Conservation (phyloP, 2,329 filamentous ascomycete species). For the Capronia epimyces region DNA sequence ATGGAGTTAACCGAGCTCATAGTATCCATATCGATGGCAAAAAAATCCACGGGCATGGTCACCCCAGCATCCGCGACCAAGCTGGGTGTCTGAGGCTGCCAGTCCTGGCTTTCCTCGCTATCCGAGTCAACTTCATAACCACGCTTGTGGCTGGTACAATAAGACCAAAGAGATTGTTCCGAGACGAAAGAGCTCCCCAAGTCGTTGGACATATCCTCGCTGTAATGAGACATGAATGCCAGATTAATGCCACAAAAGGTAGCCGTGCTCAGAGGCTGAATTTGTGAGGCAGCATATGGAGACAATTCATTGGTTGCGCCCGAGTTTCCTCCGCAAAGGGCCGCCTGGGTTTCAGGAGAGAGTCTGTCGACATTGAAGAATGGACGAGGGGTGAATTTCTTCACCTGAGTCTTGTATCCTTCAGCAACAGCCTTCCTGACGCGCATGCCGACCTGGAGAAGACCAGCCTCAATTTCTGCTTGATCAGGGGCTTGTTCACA, state of each 20-base stretch:
- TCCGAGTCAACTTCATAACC: slow-evolving; percentile 37
- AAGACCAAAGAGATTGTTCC: slow-evolving; percentile 37
- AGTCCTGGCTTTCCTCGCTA: slow-evolving; percentile 34
- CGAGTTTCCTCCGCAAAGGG: slow-evolving; percentile 14
- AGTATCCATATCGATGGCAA: slow-evolving; percentile 26
- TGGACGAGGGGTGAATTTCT: slow-evolving; percentile 28
- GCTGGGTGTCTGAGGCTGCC: slow-evolving; percentile 25
- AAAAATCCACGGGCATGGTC: slow-evolving; percentile 26
- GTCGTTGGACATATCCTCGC: slow-evolving; percentile 35
- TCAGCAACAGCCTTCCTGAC: slow-evolving; percentile 88
- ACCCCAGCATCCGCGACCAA: slow-evolving; percentile 23
- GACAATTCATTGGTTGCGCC: slow-evolving; percentile 10
- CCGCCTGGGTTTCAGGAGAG: slow-evolving; percentile 27
- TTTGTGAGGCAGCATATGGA: slow-evolving; percentile 41
- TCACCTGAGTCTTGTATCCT: slow-evolving; percentile 64
- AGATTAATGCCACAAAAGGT: slow-evolving; percentile 25
- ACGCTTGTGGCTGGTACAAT: slow-evolving; percentile 38
- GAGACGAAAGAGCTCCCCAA: slow-evolving; percentile 40
- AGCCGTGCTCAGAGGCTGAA: slow-evolving; percentile 48
- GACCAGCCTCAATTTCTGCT: slow-evolving; percentile 62
- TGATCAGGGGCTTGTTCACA: slow-evolving; percentile 36
- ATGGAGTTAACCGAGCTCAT: slow-evolving; percentile 25
- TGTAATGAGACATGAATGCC: slow-evolving; percentile 33
- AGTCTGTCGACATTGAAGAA: slow-evolving; percentile 25
- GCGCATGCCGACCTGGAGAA: slow-evolving; percentile 91